These are phyloP conservation scores for Malus fusca DNA, from an alignment of 306 rosid species.

Conservation along the genomic window DNA sequence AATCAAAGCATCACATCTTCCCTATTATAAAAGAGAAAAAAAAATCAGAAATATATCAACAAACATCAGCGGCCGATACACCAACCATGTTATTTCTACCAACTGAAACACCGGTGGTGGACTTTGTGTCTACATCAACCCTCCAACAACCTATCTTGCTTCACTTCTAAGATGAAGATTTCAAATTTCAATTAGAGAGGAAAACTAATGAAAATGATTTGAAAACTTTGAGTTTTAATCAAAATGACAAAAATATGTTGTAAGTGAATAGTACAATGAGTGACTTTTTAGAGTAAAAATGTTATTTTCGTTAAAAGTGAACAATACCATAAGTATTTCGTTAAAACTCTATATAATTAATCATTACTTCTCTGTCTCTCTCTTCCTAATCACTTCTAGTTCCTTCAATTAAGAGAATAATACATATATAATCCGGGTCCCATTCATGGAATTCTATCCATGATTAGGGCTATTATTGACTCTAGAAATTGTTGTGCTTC, in stretches of 20 bases:
- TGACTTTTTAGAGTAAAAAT: no score
- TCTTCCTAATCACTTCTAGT: neutral
- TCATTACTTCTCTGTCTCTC: no score
- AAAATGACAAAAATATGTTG: no score
- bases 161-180: neutral
- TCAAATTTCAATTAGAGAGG: neutral
- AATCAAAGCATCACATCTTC: neutral
- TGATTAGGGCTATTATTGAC: neutral
- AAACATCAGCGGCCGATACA: conserved; percentile 4
- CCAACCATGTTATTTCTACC: conserved; percentile 18
- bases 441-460: neutral
- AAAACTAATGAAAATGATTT: no score
- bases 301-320: no score
- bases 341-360: no score
- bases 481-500: neutral
- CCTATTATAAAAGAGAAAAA: neutral
- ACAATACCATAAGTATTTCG: no score
- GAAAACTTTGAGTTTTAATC: no score
- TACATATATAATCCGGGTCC: neutral
- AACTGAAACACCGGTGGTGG: neutral
- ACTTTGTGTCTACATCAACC: neutral
- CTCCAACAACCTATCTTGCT: conserved; percentile 7
- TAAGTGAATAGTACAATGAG: no score
- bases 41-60: neutral
- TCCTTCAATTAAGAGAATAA: neutral